phyloP scores from a whole-genome alignment of 2,329 filamentous ascomycete species.

The Ophiosphaerella narmari region DNA sequence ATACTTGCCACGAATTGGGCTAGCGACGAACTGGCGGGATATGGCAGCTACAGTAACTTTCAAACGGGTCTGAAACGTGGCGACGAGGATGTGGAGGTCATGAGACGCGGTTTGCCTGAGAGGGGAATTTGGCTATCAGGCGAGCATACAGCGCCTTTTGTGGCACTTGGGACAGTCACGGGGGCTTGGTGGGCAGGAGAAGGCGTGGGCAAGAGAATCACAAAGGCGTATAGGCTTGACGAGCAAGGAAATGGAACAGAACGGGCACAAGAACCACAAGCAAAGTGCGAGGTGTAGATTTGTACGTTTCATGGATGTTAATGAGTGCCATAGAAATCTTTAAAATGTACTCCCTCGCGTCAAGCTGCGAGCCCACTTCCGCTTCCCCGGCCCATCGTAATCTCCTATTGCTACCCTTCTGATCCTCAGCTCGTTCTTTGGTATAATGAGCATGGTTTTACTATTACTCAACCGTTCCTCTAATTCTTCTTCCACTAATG shows the following conservation, averaged over 20 bases:
- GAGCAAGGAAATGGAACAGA: background rate
- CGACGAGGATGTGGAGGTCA: constrained; percentile 70
- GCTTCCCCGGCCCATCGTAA: constrained; percentile 3
- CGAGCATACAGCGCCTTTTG: constrained; percentile 88
- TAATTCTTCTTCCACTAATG: constrained; percentile 29
- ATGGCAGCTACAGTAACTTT: constrained; percentile 85
- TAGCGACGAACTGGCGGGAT: constrained; percentile 76
- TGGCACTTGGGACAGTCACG: constrained; percentile 70
- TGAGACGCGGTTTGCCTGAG: constrained; percentile 62
- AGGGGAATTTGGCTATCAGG: constrained; percentile 83
- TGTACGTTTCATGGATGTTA: no score
- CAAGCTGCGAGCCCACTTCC: constrained; percentile 23
- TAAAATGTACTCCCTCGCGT: constrained; percentile 38
- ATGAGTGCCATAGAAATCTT: background rate
- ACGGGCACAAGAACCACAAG: background rate
- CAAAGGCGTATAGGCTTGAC: constrained; percentile 54
- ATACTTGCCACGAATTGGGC: constrained; percentile 78
- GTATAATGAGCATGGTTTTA: constrained; percentile 29
- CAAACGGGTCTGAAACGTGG: constrained; percentile 73
- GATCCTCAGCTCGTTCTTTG: constrained; percentile 30
- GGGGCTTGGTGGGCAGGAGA: constrained; percentile 94
- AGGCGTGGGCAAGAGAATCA: constrained; percentile 69
- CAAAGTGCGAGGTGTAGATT: background rate
- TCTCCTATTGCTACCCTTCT: constrained; percentile 16
- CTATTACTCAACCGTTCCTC: constrained; percentile 22